These are phyloP conservation scores for Daldinia sp. DNA, from an alignment of 2,329 filamentous ascomycete species.

Conservation along the genomic window DNA sequence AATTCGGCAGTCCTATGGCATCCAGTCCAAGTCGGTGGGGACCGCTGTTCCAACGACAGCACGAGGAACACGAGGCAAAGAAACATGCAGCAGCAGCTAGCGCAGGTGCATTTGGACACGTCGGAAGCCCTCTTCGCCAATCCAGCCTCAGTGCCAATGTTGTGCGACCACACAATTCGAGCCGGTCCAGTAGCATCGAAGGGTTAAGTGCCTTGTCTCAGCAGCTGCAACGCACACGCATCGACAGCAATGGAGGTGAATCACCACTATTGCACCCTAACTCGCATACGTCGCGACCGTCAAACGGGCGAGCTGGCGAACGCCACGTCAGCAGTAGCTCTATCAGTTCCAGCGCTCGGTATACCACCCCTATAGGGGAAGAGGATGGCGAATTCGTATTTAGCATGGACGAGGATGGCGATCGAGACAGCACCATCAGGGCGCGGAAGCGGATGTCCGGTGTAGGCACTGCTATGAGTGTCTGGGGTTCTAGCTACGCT, in stretches of 20 bases:
- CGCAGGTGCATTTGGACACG: slow-evolving; percentile 69
- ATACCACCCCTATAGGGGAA: slow-evolving; percentile 74
- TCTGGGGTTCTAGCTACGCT: slow-evolving; percentile 53
- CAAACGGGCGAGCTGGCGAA: slow-evolving; percentile 62
- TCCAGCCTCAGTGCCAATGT: slow-evolving; percentile 70
- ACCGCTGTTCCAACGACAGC: slow-evolving; percentile 69
- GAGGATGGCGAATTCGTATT: slow-evolving; percentile 74
- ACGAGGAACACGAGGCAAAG: slow-evolving; percentile 67
- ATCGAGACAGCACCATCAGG: slow-evolving; percentile 59
- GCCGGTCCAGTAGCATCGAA: slow-evolving; percentile 60
- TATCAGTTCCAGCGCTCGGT: slow-evolving; percentile 68
- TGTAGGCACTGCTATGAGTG: slow-evolving; percentile 49
- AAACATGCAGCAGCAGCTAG: slow-evolving; percentile 60
- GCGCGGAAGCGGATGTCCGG: slow-evolving; percentile 64
- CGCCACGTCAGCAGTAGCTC: slow-evolving; percentile 71
- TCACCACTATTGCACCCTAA: slow-evolving; percentile 65
- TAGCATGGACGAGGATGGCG: slow-evolving; percentile 73
- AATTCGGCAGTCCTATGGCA: slow-evolving; percentile 71
- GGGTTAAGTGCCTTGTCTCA: slow-evolving; percentile 70
- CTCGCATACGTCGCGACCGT: slow-evolving; percentile 56
- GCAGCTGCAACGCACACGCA: slow-evolving; percentile 70
- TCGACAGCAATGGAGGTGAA: slow-evolving; percentile 61
- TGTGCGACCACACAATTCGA: slow-evolving; percentile 57
- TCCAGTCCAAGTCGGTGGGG: slow-evolving; percentile 73
- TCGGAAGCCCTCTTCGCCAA: slow-evolving; percentile 74